These are phyloP conservation scores for Dictyostelium capitatum DNA, from an alignment of 78 protist species.

Conservation along the genomic window DNA sequence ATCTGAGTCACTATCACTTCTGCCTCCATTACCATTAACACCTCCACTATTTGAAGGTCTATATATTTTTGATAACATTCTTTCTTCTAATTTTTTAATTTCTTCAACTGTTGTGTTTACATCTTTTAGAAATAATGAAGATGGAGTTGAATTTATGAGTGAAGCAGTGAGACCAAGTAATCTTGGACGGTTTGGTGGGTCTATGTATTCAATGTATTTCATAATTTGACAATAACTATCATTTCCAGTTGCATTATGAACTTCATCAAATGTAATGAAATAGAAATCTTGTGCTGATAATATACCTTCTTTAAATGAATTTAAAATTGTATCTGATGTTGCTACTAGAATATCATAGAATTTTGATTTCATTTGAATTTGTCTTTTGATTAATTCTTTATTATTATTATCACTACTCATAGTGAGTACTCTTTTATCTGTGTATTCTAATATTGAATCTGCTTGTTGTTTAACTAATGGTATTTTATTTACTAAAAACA, in stretches of 20 bases:
- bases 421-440: background rate
- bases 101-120: background rate
- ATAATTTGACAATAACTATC: slow-evolving; percentile 43
- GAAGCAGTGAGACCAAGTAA: slow-evolving; percentile 26
- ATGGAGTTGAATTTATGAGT: background rate
- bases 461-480: slow-evolving; percentile 75
- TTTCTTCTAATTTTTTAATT: background rate
- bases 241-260: slow-evolving; percentile 66
- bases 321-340: slow-evolving; percentile 16
- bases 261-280: slow-evolving; percentile 76
- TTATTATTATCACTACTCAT: background rate
- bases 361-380: background rate
- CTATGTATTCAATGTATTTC: background rate
- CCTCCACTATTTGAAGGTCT: background rate
- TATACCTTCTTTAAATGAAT: background rate
- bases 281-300: slow-evolving; percentile 5
- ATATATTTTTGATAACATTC: background rate
- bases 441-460: background rate
- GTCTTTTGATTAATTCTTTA: background rate
- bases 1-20: background rate
- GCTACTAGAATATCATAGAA: slow-evolving; percentile 29
- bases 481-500: slow-evolving; percentile 25
- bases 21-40: too few species aligned
- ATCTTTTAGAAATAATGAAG: too few species aligned
- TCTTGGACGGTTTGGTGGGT: background rate